Base-by-base conservation (phyloP, 257 asterid genomes). In the Salvia miltiorrhiza region DNA sequence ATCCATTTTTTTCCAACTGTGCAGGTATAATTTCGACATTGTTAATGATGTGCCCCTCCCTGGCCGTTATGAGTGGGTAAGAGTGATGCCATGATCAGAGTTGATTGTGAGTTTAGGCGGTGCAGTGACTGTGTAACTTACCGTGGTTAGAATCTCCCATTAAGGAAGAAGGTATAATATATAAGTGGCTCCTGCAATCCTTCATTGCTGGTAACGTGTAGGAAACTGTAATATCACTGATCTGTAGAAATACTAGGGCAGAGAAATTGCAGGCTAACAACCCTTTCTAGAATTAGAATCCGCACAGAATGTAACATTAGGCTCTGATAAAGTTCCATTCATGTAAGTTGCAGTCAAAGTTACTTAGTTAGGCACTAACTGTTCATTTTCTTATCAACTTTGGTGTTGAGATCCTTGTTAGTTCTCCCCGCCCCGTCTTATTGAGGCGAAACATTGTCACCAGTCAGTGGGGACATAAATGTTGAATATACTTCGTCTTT, bases 1-100 rank as follows among this genome's bases (percentile, higher is more conserved):
- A 44, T 12, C 32, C 35, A 30, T 30, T 30, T 30, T 30, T 13
- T 21, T 8, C 44, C 5, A 16, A 21, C 55, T 53, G 30, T 71
- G 81, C 86, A 90, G 97, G 87, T 82, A 82, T 77, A 82, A 82
- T 44, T 82, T 73, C 45, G 87, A 82, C 52, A 53, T 82, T 47
- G 82, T 72, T 66, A 74, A 82, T 5, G 87, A 82, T 39, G 9
- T 63, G 58, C 87, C 87, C 73, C 87, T 82, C 68, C 75, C 84
- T 0, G 87, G 87, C 47, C 82, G 80, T 28, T 82, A 73, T 14
- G 73, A 79, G 73, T 82, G 87, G 97, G 85, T 80, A 61, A 77
- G 67, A 54, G 76, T 85, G 77, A 28, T 53, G 43, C 85, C 78
- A 4, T 83, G 79, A 80, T 70, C 76, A 49, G 69, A 49, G 52